These are phyloP conservation scores for Lenzites betulinus DNA, from an alignment of 768 basidiomycete species.

Conservation along the genomic window DNA sequence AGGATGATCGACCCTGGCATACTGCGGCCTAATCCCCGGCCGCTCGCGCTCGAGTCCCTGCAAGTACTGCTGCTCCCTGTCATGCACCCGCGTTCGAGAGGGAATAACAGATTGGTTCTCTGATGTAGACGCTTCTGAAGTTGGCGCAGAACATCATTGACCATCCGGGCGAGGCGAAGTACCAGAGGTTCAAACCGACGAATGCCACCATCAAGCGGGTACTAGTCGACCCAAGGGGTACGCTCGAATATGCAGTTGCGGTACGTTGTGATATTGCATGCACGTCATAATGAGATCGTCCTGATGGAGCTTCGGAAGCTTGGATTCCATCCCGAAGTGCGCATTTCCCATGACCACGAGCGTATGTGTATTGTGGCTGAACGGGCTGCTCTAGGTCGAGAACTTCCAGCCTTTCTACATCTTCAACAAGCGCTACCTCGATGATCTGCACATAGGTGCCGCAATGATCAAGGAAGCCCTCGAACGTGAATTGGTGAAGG, in stretches of 20 bases:
- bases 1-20: constrained; percentile 82
- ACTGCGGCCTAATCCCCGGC: constrained; percentile 64
- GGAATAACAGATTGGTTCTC: constrained; percentile 4
- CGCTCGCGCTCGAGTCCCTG: constrained; percentile 59
- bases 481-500: constrained; percentile 50
- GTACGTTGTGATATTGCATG: constrained; percentile 42
- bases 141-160: constrained; percentile 74
- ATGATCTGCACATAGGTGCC: constrained; percentile 63
- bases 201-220: constrained; percentile 67
- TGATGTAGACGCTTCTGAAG: constrained; percentile 58
- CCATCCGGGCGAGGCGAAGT: constrained; percentile 75
- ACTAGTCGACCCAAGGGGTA: constrained; percentile 69
- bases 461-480: constrained; percentile 66
- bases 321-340: constrained; percentile 72
- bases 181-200: constrained; percentile 72
- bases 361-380: background rate
- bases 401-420: constrained; percentile 75
- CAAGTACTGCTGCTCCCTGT: constrained; percentile 46
- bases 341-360: background rate
- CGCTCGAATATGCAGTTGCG: constrained; percentile 78
- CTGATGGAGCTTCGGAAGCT: constrained; percentile 43
- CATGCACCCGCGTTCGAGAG: background rate
- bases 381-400: constrained; percentile 59
- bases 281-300: background rate
- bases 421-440: constrained; percentile 54